Evolutionary conservation across 257 asterid species (phyloP).

Genomic region (Solanum pennellii): DNA sequence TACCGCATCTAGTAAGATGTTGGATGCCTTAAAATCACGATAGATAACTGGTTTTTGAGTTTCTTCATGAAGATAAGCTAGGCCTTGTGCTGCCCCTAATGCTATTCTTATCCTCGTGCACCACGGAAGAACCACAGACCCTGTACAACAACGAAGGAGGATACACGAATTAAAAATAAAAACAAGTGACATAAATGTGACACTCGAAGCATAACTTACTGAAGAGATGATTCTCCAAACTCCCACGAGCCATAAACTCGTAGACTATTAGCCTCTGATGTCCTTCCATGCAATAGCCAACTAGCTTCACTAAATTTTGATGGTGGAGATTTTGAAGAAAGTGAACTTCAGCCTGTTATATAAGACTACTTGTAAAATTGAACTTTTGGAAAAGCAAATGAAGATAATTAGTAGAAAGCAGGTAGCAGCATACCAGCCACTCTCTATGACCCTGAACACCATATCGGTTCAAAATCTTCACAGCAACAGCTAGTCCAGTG

Average conservation of each 20-base stretch:
- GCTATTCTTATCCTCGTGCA: constrained; percentile 62
- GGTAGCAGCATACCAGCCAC: constrained; percentile 61
- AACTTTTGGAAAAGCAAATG: background rate
- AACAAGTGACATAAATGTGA: background rate
- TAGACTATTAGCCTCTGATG: constrained; percentile 77
- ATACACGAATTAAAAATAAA: background rate
- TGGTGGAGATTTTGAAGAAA: constrained; percentile 78
- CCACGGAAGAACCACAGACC: constrained; percentile 77
- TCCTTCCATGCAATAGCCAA: constrained; percentile 82
- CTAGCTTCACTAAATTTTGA: constrained; percentile 63
- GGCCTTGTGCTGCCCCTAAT: constrained; percentile 69
- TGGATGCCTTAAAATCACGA: constrained; percentile 68
- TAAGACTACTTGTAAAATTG: background rate
- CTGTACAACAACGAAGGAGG: constrained; percentile 15
- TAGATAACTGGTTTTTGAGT: constrained; percentile 67
- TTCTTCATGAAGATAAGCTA: constrained; percentile 80
- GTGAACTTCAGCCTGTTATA: constrained; percentile 67
- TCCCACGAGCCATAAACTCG: constrained; percentile 87
- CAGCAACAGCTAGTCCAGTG: constrained; percentile 76
- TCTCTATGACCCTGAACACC: constrained; percentile 96
- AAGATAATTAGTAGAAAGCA: background rate
- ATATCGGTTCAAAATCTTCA: constrained; percentile 67
- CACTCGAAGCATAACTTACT: constrained; percentile 29
- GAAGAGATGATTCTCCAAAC: constrained; percentile 92
- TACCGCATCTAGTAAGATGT: constrained; percentile 59